Base-by-base conservation (phyloP, 140 eudicot genomes). In the Cichorium intybus region DNA sequence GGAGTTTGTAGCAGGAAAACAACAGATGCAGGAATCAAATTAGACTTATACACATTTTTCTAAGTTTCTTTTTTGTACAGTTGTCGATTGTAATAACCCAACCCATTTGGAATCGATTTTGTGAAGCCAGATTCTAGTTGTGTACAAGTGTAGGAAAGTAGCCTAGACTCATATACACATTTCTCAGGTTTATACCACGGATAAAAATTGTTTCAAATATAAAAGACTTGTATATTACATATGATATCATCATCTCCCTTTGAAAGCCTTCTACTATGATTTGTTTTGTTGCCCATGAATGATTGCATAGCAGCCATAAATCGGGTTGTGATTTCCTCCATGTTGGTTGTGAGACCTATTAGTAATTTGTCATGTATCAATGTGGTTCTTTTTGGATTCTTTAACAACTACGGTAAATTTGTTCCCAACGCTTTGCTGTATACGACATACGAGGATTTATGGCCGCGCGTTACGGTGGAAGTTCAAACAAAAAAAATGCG, bases 1-100 rank as follows among this genome's bases (percentile, higher is more conserved):
- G 80, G 95, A 92, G 74, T 85, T 59, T 62, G 86, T 75, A 37
- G 67, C 87, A 1, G 82, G 70, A 64, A 72, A 79, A 43, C 75
- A 76, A 50, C 26, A 62, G 39, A 49, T 37, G 56, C 77, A 58
- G 66, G 22, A 10, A 69, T 58, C 60, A 33, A 56, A 24, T 10
- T 49, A 35, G 47, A 39, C 46, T 39, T n/a, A n/a, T n/a, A n/a
- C n/a, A n/a, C n/a, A n/a, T n/a, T n/a, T n/a, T n/a, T n/a, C n/a
- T n/a, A n/a, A n/a, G n/a, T 22, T 43, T 39, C 10, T 15, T 24
- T n/a, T 58, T 31, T 61, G 69, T 71, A 61, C 24, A 61, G 77
- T 60, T 61, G 53, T 20, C 39, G 12, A 34, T 47, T 37, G 20
- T 71, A 33, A 71, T 54, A 54, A 67, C 35, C 35, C 18, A 56